These are phyloP conservation scores for Aspergillus viridinutans DNA, from an alignment of 2,329 filamentous ascomycete species.

Conservation along the genomic window DNA sequence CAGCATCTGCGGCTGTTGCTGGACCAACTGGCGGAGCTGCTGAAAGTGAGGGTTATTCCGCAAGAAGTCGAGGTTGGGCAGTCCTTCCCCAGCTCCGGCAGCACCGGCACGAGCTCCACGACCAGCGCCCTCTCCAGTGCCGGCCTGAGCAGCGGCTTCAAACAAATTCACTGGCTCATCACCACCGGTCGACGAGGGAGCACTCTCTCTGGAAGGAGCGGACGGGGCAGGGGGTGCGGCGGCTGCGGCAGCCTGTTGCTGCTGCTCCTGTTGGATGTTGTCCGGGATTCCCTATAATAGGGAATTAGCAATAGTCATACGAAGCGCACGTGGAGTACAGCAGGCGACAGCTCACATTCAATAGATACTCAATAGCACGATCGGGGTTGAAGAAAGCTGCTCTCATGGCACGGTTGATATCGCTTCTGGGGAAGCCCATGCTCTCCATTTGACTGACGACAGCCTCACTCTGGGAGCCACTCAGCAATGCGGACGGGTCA, in stretches of 20 bases:
- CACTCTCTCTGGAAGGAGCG: constrained; percentile 24
- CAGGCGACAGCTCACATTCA: constrained; percentile 61
- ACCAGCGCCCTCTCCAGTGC: constrained; percentile 45
- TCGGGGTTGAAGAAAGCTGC: constrained; percentile 97
- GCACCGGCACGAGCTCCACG: constrained; percentile 28
- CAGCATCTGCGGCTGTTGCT: constrained; percentile 97
- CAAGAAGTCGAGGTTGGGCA: constrained; percentile 86
- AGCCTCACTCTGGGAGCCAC: constrained; percentile 75
- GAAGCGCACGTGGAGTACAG: background rate
- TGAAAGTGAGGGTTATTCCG: constrained; percentile 97
- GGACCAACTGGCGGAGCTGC: constrained; percentile 92
- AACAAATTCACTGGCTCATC: constrained; percentile 80
- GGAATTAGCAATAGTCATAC: background rate
- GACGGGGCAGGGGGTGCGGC: constrained; percentile 38
- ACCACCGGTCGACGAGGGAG: constrained; percentile 36
- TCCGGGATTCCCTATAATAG: constrained; percentile 77
- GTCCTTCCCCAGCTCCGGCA: constrained; percentile 47
- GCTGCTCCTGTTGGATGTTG: constrained; percentile 68
- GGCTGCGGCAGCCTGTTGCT: constrained; percentile 48
- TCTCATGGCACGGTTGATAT: constrained; percentile 91
- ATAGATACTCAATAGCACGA: constrained; percentile 90
- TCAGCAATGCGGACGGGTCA: constrained; percentile 76
- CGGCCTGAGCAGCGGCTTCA: constrained; percentile 80
- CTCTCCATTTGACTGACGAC: constrained; percentile 91
- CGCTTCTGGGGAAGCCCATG: constrained; percentile 87